Evolutionary conservation across 306 rosid genomes (phyloP), one percentile per base, ranked within the genome.

Genomic region (Oemleria cerasiformis): DNA sequence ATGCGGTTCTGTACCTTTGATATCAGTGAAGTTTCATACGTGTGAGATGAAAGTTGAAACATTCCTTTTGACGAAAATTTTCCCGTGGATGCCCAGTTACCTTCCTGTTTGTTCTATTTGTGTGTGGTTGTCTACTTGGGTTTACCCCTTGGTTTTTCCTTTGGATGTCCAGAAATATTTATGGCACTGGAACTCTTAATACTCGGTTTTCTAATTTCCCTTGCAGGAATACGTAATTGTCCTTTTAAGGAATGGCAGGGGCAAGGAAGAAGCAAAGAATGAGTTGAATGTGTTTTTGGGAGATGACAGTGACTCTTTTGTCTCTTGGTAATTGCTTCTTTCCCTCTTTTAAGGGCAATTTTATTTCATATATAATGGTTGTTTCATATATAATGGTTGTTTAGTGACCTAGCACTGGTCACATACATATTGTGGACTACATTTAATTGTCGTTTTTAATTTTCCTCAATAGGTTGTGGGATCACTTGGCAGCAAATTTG

Each of bases 141-240:
- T 39, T 15, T 10, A 15, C 14, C 7, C 21, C n/a, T 41, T 41
- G 5, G 21, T 2, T 55, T 25, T 41, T 70, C 38, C 7, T 23
- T 43, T 20, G 13, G 50, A 30, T 66, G 73, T 59, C 43, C 25
- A 49, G 50, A 30, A 23, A 11, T 4, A 17, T 44, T 12, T 59
- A 48, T 17, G 20, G 45, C 21, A 49, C 58, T 69, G 25, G 61
- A 62, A 67, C 49, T 36, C 30, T 72, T 25, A 25, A 25, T 9
- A 63, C 79, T 77, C 73, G 51, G 51, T 79, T 63, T 57, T 58
- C 58, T 10, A 23, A 64, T 65, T 42, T 80, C 51, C 69, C 34
- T 65, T 66, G 78, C 93, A 94, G 99, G 99, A 95, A 79, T 95
- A 95, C 68, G 96, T 95, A 42, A 84, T 95, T 66, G 99, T 95